Conservation (phyloP, 1,284 basidiomycete species). For the Fomitiporia mediterranea region DNA sequence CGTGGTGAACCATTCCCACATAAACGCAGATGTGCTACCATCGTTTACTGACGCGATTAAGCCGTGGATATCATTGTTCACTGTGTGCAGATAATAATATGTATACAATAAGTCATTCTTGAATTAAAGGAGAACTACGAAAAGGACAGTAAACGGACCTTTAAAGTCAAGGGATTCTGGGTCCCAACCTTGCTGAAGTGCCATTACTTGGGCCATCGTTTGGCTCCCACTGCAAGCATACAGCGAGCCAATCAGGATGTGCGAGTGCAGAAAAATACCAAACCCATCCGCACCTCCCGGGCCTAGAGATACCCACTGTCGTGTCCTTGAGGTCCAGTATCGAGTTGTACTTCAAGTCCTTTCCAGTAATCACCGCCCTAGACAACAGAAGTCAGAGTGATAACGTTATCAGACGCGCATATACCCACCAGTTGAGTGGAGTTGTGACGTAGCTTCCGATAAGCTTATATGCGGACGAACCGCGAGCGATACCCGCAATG, state of each 20-base stretch:
- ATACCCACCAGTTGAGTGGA: constrained; percentile 74
- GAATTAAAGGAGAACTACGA: not conserved
- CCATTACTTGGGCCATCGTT: constrained; percentile 96
- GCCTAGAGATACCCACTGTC: constrained; percentile 85
- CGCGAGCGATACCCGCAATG: constrained; percentile 90
- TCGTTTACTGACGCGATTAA: constrained; percentile 89
- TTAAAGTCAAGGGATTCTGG: constrained; percentile 71
- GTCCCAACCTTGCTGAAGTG: constrained; percentile 79
- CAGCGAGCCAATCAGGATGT: not conserved
- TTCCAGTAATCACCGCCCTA: constrained; percentile 92
- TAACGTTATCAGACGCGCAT: not conserved
- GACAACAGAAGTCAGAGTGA: not conserved
- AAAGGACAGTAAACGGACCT: constrained; percentile 38
- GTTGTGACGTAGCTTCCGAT: constrained; percentile 91
- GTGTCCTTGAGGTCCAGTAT: constrained; percentile 79
- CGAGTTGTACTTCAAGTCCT: constrained; percentile 62
- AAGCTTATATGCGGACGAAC: constrained; percentile 83
- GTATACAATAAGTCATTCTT: not conserved
- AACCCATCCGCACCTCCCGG: constrained; percentile 58
- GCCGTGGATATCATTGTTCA: constrained; percentile 88
- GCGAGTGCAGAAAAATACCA: not conserved
- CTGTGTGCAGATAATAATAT: constrained; percentile 37
- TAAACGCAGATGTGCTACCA: constrained; percentile 75
- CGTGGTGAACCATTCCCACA: constrained; percentile 99
- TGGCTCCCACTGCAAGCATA: constrained; percentile 63